Evolutionary conservation across 1,284 basidiomycete genomes (phyloP), one percentile per base, ranked within the genome.

Genomic region (Pyrrhoderma noxium): DNA sequence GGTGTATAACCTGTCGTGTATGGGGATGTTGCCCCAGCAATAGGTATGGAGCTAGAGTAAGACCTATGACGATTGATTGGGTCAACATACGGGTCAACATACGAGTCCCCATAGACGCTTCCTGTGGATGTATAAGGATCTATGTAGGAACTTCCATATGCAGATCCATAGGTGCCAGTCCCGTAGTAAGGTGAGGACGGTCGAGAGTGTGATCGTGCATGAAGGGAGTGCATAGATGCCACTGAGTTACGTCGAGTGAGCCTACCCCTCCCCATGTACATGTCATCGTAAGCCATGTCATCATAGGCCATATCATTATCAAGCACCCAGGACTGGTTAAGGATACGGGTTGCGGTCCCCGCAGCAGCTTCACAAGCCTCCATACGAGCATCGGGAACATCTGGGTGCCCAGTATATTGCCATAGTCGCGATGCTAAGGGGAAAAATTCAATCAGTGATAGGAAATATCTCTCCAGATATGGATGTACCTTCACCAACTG

Each of bases 401-500:
- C 56, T 0, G 63, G 61, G 36, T 72, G 70, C 16, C 66, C 62
- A 16, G 73, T 66, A 57, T 69, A 75, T 44, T 72, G 67, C 58
- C 77, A 67, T 4, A 81, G 59, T 39, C 74, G 69, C 13, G 72
- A 64, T 11, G 71, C 75, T 66, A 38, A 22, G 53, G 34, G 31
- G 46, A 5, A 21, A n/a, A 8, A 21, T 27, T 22, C 19, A 31
- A 47, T 25, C 42, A 18, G 38, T 40, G 21, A 18, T 8, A 40
- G 5, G 16, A 40, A 7, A 40, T 40, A 16, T 40, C n/a, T 8
- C 5, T 40, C 5, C n/a, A 7, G 8, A 7, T 40, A n/a, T 40
- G 21, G 38, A 22, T 18, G n/a, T 54, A 77, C 80, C 78, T 75
- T 85, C 81, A 16, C 74, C 80, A 19, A 81, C 71, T 23, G 82